Conservation (phyloP, 2,329 filamentous ascomycete species). For the Fusarium foetens region DNA sequence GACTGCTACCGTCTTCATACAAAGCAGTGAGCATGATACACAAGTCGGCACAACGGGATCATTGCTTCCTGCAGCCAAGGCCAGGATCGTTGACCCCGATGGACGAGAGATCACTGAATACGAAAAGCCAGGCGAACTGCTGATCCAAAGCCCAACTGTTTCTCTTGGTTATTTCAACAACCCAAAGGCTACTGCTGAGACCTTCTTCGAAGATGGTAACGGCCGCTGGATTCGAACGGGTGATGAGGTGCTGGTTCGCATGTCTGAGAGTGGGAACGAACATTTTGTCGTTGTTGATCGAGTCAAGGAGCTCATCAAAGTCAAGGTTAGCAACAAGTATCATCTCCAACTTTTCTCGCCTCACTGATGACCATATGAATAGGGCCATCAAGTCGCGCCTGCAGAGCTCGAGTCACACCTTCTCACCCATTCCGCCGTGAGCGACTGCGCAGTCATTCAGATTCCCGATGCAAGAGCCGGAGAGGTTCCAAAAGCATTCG, state of each 20-base stretch:
- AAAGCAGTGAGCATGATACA: conserved; percentile 66
- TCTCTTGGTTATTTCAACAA: conserved; percentile 89
- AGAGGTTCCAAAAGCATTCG: conserved; percentile 70
- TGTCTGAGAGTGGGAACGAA: conserved; percentile 73
- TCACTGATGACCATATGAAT: background rate
- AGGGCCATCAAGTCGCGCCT: conserved; percentile 81
- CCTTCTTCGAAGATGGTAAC: conserved; percentile 73
- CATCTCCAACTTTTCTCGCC: too few species aligned
- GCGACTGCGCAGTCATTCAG: conserved; percentile 82
- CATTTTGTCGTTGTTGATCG: conserved; percentile 88
- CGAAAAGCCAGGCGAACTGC: conserved; percentile 80
- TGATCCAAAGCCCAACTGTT: conserved; percentile 81
- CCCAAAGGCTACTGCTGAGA: conserved; percentile 81
- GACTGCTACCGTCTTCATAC: conserved; percentile 10
- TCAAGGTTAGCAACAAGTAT: conserved; percentile 52
- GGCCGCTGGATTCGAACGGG: conserved; percentile 84
- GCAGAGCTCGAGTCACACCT: conserved; percentile 82
- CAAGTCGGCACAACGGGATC: conserved; percentile 75
- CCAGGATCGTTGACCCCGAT: conserved; percentile 71
- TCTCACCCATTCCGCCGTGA: conserved; percentile 74
- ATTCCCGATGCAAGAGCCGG: conserved; percentile 68
- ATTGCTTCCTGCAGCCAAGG: conserved; percentile 70
- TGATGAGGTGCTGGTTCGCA: conserved; percentile 79
- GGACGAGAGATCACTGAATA: conserved; percentile 74
- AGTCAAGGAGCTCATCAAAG: conserved; percentile 76